These are phyloP conservation scores for Trametes polyzona DNA, from an alignment of 1,284 basidiomycete species.

Conservation along the genomic window DNA sequence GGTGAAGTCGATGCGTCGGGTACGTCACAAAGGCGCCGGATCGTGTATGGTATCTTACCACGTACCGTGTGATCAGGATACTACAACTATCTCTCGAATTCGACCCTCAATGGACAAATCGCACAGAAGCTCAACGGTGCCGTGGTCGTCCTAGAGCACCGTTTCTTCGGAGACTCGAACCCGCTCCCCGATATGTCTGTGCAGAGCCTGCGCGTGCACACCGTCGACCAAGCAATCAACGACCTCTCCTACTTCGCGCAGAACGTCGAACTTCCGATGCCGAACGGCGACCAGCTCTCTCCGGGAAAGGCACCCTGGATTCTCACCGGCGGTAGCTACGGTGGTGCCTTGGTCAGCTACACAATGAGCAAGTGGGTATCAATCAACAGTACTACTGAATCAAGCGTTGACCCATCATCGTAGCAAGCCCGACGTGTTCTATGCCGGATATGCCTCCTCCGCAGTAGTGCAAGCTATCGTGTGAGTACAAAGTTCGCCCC, in stretches of 20 bases:
- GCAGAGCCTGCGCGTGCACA: constrained; percentile 61
- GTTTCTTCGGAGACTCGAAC: constrained; percentile 56
- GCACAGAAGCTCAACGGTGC: constrained; percentile 69
- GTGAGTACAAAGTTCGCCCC: constrained; percentile 37
- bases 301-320: constrained; percentile 70
- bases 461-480: constrained; percentile 70
- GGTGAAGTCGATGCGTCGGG: constrained; percentile 52
- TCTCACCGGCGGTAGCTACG: constrained; percentile 72
- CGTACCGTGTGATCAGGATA: constrained; percentile 43
- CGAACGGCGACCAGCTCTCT: constrained; percentile 58
- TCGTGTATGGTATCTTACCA: background rate
- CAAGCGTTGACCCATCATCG: background rate
- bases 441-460: constrained; percentile 71
- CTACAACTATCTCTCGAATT: constrained; percentile 62
- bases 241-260: constrained; percentile 73
- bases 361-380: constrained; percentile 66
- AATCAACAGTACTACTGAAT: no score
- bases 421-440: constrained; percentile 67
- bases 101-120: constrained; percentile 65
- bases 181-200: constrained; percentile 64
- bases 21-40: constrained; percentile 23
- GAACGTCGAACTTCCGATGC: constrained; percentile 69
- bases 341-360: constrained; percentile 70
- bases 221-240: constrained; percentile 72
- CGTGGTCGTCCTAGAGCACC: constrained; percentile 62